Evolutionary conservation across 1,139 yeast species (phyloP).

Genomic region (Yamadazyma mexicana): DNA sequence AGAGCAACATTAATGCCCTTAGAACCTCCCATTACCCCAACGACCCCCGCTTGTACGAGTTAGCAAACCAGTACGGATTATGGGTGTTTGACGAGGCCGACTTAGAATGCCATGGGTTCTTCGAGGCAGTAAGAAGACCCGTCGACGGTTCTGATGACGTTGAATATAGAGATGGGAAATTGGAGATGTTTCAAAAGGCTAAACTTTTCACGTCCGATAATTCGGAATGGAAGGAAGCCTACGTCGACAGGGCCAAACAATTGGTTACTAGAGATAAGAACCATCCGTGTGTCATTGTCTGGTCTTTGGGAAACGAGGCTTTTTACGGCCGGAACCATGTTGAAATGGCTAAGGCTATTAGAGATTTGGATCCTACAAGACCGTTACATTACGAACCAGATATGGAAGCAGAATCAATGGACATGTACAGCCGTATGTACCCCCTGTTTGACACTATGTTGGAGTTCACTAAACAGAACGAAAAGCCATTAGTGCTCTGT

Average conservation of each 20-base stretch:
- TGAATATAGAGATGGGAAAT: constrained; percentile 12
- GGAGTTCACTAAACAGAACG: constrained; percentile 16
- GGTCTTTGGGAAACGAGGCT: constrained; percentile 40
- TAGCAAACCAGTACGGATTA: constrained; percentile 26
- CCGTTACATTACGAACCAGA: constrained; percentile 36
- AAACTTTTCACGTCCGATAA: constrained; percentile 26
- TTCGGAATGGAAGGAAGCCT: constrained; percentile 28
- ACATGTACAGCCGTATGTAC: constrained; percentile 33
- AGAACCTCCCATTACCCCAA: constrained; percentile 36
- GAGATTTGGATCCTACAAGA: constrained; percentile 20
- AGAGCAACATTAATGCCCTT: constrained; percentile 32
- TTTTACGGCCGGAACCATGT: constrained; percentile 31
- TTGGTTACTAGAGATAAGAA: constrained; percentile 30
- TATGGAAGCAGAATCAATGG: constrained; percentile 22
- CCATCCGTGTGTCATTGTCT: constrained; percentile 31
- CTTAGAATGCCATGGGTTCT: constrained; percentile 36
- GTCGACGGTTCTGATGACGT: constrained; percentile 11
- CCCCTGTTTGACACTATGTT: constrained; percentile 21
- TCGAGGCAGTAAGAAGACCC: constrained; percentile 17
- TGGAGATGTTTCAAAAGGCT: constrained; percentile 12
- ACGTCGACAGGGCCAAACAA: constrained; percentile 30
- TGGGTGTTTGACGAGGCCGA: constrained; percentile 39
- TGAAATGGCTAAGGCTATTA: constrained; percentile 25
- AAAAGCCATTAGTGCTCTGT: constrained; percentile 31
- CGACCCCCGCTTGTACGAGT: constrained; percentile 16